These are phyloP conservation scores for Keithomyces neogunnii DNA, from an alignment of 2,329 filamentous ascomycete genomes.

Conservation along the genomic window DNA sequence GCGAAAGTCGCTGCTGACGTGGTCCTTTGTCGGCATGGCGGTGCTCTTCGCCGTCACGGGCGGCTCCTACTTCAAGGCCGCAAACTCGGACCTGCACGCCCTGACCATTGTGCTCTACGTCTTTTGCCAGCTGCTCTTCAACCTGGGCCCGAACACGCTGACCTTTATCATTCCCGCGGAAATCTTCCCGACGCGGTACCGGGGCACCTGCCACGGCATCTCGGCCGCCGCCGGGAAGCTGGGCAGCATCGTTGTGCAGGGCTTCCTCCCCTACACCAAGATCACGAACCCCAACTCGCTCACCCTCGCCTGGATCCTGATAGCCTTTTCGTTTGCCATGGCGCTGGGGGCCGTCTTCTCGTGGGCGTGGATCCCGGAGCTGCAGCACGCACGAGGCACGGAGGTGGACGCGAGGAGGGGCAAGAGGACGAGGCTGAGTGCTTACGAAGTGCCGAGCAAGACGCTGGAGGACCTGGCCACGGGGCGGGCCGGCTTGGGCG, in stretches of 20 bases:
- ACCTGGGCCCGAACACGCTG: background rate
- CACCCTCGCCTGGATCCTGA: too few species aligned
- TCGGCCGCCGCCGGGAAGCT: background rate
- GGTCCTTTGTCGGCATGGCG: background rate
- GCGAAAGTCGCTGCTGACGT: background rate
- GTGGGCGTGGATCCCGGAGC: too few species aligned
- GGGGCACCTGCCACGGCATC: background rate
- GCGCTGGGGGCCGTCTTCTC: too few species aligned
- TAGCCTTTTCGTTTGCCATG: too few species aligned
- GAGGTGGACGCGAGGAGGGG: background rate
- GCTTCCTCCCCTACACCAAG: background rate
- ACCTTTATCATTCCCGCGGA: background rate
- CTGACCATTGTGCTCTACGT: background rate
- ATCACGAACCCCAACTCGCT: background rate
- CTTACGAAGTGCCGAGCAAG: background rate
- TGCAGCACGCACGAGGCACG: too few species aligned
- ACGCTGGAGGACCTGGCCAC: background rate
- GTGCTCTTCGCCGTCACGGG: background rate
- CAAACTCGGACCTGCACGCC: background rate
- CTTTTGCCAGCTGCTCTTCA: background rate
- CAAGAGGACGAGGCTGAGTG: background rate
- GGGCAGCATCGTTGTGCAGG: background rate
- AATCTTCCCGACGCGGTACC: background rate
- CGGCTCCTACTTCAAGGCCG: background rate
- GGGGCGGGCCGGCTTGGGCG: background rate